These are phyloP conservation scores for Graphium sp. DNA, from an alignment of 2,329 filamentous ascomycete species.

Conservation along the genomic window DNA sequence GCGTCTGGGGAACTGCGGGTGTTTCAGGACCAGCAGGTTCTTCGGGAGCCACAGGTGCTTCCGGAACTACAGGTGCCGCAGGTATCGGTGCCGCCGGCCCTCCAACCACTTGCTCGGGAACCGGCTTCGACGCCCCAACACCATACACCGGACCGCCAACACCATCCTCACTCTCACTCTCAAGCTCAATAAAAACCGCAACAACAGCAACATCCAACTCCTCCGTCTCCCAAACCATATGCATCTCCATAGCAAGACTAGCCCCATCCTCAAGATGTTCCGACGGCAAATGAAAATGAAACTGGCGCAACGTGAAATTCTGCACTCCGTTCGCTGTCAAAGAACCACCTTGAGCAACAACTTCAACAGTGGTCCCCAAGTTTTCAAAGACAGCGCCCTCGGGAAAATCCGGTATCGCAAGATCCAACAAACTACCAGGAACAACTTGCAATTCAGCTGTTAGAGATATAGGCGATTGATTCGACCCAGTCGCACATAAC, in stretches of 20 bases:
- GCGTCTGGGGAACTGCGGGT: too few relatives aligned
- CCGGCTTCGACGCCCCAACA: too few relatives aligned
- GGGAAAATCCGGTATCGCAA: slow-evolving; percentile 15
- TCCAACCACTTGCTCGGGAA: slow-evolving; percentile 1
- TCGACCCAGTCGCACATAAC: slow-evolving; percentile 27
- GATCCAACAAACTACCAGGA: slow-evolving; percentile 11
- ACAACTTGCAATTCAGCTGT: slow-evolving; percentile 12
- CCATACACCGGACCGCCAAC: too few relatives aligned
- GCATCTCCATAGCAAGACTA: slow-evolving; percentile 20
- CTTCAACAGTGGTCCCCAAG: slow-evolving; percentile 32
- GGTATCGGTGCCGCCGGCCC: too few relatives aligned
- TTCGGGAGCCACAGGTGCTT: too few relatives aligned
- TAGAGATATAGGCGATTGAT: slow-evolving; percentile 41
- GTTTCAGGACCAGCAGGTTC: too few relatives aligned
- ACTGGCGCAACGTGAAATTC: slow-evolving; percentile 29
- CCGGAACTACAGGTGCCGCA: too few relatives aligned
- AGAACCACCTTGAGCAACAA: slow-evolving; percentile 22
- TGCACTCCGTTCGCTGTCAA: slow-evolving; percentile 18
- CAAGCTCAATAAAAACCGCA: slow-evolving; percentile 2
- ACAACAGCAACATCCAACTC: background rate
- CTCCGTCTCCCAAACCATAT: slow-evolving; percentile 19
- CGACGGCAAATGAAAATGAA: slow-evolving; percentile 43
- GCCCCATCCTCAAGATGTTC: slow-evolving; percentile 35
- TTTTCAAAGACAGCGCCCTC: slow-evolving; percentile 28
- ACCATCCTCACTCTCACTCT: too few relatives aligned